phyloP scores from a whole-genome alignment of 768 basidiomycete species.

The Tricholoma furcatifolium region DNA sequence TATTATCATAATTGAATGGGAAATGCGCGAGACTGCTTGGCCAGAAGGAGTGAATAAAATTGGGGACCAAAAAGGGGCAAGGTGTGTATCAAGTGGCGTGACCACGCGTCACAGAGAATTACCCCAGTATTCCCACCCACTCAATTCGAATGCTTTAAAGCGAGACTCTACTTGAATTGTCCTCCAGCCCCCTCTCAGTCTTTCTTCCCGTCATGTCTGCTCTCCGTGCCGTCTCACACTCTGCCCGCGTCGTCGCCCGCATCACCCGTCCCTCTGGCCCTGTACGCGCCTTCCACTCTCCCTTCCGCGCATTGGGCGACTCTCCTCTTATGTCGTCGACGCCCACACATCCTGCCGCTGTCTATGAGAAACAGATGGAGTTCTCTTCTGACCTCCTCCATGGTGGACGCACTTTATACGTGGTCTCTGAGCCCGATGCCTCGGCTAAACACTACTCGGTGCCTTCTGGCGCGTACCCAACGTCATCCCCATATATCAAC shows the following conservation, averaged over 20 bases:
- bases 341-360: conserved; percentile 29
- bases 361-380: conserved; percentile 67
- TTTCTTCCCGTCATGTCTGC: conserved; percentile 28
- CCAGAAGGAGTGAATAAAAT: too few relatives aligned
- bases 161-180: not conserved
- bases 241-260: conserved; percentile 20
- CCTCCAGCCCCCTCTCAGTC: conserved; percentile 7
- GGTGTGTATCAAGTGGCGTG: conserved; percentile 3
- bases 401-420: conserved; percentile 57
- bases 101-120: conserved; percentile 10
- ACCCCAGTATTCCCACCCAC: conserved; percentile 29
- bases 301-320: conserved; percentile 52
- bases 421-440: conserved; percentile 72
- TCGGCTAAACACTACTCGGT: conserved; percentile 61
- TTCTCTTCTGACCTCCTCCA: conserved; percentile 45
- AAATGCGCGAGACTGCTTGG: too few relatives aligned
- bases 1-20: too few relatives aligned
- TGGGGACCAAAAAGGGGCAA: too few relatives aligned
- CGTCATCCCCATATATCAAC: conserved; percentile 44
- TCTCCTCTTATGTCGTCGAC: conserved; percentile 34
- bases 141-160: not conserved
- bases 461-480: conserved; percentile 68
- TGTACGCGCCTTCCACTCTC: conserved; percentile 62
- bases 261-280: conserved; percentile 19
- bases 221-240: conserved; percentile 25